These are phyloP conservation scores for Aphanoascus verrucosus DNA, from an alignment of 2,329 filamentous ascomycete species.

Conservation along the genomic window DNA sequence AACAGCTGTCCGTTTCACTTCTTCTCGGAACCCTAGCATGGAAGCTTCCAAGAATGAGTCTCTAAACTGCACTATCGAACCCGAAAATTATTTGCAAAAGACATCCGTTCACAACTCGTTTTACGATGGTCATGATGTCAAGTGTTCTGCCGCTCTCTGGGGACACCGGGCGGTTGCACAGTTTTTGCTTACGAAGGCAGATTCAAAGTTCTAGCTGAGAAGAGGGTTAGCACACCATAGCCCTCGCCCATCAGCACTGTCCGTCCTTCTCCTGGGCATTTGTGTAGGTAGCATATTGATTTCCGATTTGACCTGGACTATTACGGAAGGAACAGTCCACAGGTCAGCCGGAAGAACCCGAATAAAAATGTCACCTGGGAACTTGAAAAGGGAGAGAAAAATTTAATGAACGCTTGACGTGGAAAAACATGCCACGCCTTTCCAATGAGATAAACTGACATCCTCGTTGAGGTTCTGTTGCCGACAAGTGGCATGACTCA, in stretches of 20 bases:
- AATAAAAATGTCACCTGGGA: too few species aligned
- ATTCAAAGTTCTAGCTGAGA: background rate
- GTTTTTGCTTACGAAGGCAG: background rate
- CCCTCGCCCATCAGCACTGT: background rate
- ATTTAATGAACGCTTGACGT: too few species aligned
- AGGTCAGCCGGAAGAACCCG: too few species aligned
- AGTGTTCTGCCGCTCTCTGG: background rate
- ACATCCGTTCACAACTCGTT: background rate
- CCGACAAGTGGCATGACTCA: background rate
- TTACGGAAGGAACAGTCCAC: too few species aligned
- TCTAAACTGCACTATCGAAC: background rate
- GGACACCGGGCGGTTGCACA: conserved; percentile 4
- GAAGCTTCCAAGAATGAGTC: background rate
- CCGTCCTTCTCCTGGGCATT: background rate
- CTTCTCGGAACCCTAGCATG: background rate
- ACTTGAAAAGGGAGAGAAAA: too few species aligned
- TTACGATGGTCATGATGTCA: background rate
- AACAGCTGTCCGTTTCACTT: too few species aligned
- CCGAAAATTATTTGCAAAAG: background rate
- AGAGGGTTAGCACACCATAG: background rate
- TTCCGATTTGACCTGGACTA: too few species aligned
- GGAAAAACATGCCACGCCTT: too few species aligned
- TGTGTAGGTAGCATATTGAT: too few species aligned
- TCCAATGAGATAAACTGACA: too few species aligned
- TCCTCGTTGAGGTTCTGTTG: background rate